A percentile compares a stretch with the other conserved stretches of the same genome.
Conservation (phyloP, 2,329 filamentous ascomycete genomes). For the Trichoderma sp. region DNA sequence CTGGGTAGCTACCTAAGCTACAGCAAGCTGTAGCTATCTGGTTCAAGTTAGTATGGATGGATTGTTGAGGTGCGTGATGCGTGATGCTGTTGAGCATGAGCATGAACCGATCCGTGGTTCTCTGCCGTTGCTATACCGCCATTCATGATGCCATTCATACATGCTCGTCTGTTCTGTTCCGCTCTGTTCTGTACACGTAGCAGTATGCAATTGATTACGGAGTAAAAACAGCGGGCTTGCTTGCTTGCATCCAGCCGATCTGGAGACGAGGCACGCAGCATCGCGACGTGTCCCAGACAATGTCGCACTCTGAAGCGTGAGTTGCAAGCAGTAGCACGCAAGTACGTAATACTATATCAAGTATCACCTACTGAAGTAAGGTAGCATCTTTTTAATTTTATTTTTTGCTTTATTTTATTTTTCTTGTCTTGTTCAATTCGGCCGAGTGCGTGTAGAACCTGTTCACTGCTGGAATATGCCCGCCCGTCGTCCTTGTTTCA, state of each 20-base stretch:
- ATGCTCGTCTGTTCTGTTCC: not conserved
- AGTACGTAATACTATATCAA: not conserved
- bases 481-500: not conserved
- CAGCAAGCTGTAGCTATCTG: not conserved
- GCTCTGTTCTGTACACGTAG: not conserved
- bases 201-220: not conserved
- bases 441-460: not conserved
- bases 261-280: not conserved
- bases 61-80: not conserved
- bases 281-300: not conserved
- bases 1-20: not conserved
- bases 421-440: not conserved
- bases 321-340: not conserved
- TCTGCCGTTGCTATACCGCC: not conserved
- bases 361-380: not conserved
- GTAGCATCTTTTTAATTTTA: not conserved
- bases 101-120: not conserved
- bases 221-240: not conserved
- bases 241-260: not conserved
- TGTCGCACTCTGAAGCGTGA: not conserved
- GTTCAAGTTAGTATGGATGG: not conserved
- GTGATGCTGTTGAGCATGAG: not conserved
- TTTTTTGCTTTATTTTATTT: not conserved
- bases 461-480: not conserved
- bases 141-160: not conserved